Evolutionary conservation across 805 yeast species (phyloP).

Genomic region (Saccharomyces paradoxus): DNA sequence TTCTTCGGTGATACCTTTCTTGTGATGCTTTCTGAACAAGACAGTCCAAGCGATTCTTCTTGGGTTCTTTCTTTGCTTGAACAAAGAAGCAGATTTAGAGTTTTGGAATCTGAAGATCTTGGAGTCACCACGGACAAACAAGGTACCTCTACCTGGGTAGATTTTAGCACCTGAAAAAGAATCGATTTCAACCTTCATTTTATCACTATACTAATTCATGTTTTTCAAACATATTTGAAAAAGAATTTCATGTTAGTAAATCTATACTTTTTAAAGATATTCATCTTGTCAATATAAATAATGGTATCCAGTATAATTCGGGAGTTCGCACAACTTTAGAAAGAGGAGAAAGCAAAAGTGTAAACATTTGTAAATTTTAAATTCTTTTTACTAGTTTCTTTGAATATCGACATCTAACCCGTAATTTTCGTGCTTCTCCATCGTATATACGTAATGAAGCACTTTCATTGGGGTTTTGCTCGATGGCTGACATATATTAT

Average conservation of each 20-base stretch:
- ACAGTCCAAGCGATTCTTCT: slow-evolving; percentile 99
- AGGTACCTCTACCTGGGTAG: slow-evolving; percentile 99
- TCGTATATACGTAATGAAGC: background rate
- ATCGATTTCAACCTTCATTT: slow-evolving; percentile 98
- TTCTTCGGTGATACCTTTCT: slow-evolving; percentile 97
- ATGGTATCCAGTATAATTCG: background rate
- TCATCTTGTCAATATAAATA: background rate
- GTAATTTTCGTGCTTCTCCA: background rate
- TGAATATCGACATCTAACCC: background rate
- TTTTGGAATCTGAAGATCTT: slow-evolving; percentile 97
- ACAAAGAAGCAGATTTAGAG: slow-evolving; percentile 91
- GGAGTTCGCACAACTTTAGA: background rate
- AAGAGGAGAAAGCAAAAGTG: background rate
- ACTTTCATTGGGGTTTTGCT: background rate
- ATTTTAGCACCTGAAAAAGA: slow-evolving; percentile 96
- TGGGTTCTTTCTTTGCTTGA: slow-evolving; percentile 99
- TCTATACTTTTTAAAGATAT: background rate
- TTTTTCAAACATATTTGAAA: slow-evolving; percentile 3
- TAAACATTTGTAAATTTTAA: background rate
- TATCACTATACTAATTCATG: slow-evolving; percentile 10
- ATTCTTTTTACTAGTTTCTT: background rate
- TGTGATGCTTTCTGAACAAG: slow-evolving; percentile 97
- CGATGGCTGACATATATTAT: background rate
- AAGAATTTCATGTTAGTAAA: background rate
- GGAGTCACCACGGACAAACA: slow-evolving; percentile 97